Evolutionary conservation across 305 asterid species (phyloP), one percentile per base, ranked within the genome.

Genomic region (Caryopteris hybrid): DNA sequence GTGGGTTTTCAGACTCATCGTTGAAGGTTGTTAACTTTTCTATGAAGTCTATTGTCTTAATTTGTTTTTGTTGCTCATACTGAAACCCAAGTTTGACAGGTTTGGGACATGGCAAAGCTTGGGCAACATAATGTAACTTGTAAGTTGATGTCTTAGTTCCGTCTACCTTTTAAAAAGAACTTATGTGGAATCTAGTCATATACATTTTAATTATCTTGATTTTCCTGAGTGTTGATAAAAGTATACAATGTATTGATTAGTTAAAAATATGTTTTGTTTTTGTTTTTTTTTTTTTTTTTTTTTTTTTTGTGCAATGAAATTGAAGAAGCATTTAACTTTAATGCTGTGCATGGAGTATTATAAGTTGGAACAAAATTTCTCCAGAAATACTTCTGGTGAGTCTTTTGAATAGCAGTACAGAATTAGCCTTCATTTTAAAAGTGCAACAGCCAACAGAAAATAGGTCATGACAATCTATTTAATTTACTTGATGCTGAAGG

Each of bases 91-190:
- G 42, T 75, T 69, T 74, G 70, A 58, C 87, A 92, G 98, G 89
- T 94, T 38, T 94, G 99, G 99, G 99, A 94, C 83, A 91, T 94
- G 94, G 91, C 96, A 70, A 91, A 87, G 82, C 91, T 94, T 75
- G 99, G 97, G 75, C 96, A 88, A 66, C 91, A 74, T 73, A 72
- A 76, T 79, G 88, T 76, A 69, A 68, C 74, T 64, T 73, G 98
- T 88, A 81, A 81, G 88, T 81, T 62, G 54, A 54, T 74, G 46
- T 42, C 13, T 43, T 48, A 11, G 50, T 65, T 68, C 66, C 66
- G 42, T 64, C 56, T 20, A 63, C 56, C 69, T 47, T 52, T 33
- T n/a, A 6, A 6, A 20, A 69, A 27, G n/a, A 36, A 18, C 22
- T 62, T 10, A 8, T 16, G 39, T 36, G 11, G 41, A 36, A 36